Base-by-base conservation (phyloP, 306 rosid species). In the Quercus ilex region DNA sequence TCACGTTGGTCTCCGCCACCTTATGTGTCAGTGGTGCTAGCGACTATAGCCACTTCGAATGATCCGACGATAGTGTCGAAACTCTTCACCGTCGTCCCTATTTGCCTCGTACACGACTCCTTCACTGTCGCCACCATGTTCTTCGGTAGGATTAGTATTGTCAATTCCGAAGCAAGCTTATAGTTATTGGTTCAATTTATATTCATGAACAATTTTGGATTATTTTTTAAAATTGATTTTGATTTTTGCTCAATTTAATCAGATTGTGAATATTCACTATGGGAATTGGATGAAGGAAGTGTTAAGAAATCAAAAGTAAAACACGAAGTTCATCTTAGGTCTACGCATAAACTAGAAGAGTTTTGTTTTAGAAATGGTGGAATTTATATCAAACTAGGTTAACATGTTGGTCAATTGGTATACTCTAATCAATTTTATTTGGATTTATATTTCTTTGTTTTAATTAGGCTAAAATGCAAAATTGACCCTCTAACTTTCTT, bases 341-440 rank as follows among this genome's bases (percentile, higher is more conserved):
- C 99, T 9, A 97, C 98, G 0, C 86, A 74, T 63, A 95, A 85
- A 51, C 93, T 95, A 79, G 93, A 87, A 86, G 93, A 91, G 8
- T 79, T 95, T 26, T 95, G 98, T 81, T 95, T 92, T 78, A 88
- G 81, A 88, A 95, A 95, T 82, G 98, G 98, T 82, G 99, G 99
- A 75, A 60, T 95, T 85, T 95, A 95, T 75, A 95, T 95, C 79
- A 95, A 95, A 87, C 97, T 95, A 51, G 99, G 99, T 20, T 97
- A 95, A 76, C 99, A 92, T 88, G 75, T 95, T 72, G 92, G 98
- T 74, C 99, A 95, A 76, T 79, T 95, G 97, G 99, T 95, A 91
- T 67, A 65, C 69, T 85, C 82, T 77, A 15, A 25, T 31, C 5
- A 31, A 31, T n/a, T 75, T 49, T 79, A 41, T 1, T 41, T 9